A percentile compares a stretch with the other conserved stretches of the same genome.
phyloP scores from a whole-genome alignment of 208 protist species.

The Acanthamoeba castellanii region DNA sequence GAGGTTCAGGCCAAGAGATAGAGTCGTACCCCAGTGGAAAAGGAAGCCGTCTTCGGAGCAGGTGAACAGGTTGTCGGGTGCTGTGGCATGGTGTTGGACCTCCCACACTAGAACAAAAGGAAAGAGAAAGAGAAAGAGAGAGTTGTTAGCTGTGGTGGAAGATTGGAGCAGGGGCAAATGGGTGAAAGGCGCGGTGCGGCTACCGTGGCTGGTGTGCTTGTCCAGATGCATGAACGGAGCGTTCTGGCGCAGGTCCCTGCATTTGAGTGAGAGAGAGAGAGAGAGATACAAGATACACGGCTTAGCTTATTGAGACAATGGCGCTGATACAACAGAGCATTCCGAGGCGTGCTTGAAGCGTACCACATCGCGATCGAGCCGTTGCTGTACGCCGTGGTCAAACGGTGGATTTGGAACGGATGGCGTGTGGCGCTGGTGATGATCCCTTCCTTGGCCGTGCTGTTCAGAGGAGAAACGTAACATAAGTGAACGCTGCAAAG shows the following conservation, averaged over 20 bases:
- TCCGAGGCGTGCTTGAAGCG: not conserved
- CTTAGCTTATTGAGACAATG: not conserved
- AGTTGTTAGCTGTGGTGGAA: too few relatives aligned
- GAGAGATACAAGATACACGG: not conserved
- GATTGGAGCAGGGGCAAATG: too few relatives aligned
- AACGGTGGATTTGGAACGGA: constrained; percentile 10
- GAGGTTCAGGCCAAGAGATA: not conserved
- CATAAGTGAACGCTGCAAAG: not conserved
- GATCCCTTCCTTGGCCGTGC: not conserved
- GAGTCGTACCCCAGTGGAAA: not conserved
- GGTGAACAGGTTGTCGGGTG: constrained; percentile 27
- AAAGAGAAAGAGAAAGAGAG: not conserved
- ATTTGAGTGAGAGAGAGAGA: too few relatives aligned
- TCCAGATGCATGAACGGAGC: not conserved
- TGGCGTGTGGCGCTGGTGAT: constrained; percentile 11
- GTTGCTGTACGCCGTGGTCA: constrained; percentile 41
- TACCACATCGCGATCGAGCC: not conserved
- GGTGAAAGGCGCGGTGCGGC: not conserved
- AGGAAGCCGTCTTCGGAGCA: constrained; percentile 50
- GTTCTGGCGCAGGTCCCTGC: constrained; percentile 31
- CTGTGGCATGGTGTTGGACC: not conserved
- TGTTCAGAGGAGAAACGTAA: not conserved
- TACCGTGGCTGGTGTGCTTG: constrained; percentile 43
- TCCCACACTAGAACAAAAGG: constrained; percentile 11
- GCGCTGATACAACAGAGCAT: not conserved